A percentile compares a stretch with the other conserved stretches of the same genome.
These are phyloP conservation scores for Knoxia roxburghii DNA, from an alignment of 257 asterid genomes.

Conservation along the genomic window DNA sequence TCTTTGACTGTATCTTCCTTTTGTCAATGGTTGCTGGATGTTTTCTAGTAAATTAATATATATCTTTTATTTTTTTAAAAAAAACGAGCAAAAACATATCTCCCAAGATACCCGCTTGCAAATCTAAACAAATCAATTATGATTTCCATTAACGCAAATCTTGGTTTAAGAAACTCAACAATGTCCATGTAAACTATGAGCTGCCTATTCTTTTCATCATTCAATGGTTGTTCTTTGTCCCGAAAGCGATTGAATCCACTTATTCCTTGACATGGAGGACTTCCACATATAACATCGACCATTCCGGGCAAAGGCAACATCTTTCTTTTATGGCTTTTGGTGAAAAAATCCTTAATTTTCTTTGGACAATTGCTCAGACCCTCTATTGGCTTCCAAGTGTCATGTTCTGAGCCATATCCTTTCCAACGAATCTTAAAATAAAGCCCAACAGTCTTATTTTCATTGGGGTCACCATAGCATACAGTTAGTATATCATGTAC, in stretches of 20 bases:
- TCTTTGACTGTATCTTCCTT: no score
- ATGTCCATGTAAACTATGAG: conserved; percentile 63
- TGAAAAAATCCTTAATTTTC: conserved; percentile 57
- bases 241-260: conserved; percentile 80
- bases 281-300: conserved; percentile 84
- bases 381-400: conserved; percentile 82
- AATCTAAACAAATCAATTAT: conserved; percentile 71
- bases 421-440: conserved; percentile 75
- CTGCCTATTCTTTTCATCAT: conserved; percentile 59
- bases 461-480: conserved; percentile 52
- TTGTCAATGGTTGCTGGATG: no score
- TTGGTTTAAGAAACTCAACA: conserved; percentile 50
- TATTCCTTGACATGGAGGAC: conserved; percentile 95
- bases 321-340: conserved; percentile 34
- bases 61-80: no score
- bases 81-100: conserved; percentile 67
- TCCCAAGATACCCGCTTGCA: conserved; percentile 54
- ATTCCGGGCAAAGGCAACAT: conserved; percentile 72
- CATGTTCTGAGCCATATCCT: conserved; percentile 62
- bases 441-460: conserved; percentile 20
- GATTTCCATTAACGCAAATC: conserved; percentile 74
- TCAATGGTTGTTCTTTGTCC: conserved; percentile 40
- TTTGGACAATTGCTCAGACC: conserved; percentile 55
- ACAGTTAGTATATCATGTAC: no score
- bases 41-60: no score